These are phyloP conservation scores for Gleditsia sinensis DNA, from an alignment of 306 rosid genomes.

Conservation along the genomic window DNA sequence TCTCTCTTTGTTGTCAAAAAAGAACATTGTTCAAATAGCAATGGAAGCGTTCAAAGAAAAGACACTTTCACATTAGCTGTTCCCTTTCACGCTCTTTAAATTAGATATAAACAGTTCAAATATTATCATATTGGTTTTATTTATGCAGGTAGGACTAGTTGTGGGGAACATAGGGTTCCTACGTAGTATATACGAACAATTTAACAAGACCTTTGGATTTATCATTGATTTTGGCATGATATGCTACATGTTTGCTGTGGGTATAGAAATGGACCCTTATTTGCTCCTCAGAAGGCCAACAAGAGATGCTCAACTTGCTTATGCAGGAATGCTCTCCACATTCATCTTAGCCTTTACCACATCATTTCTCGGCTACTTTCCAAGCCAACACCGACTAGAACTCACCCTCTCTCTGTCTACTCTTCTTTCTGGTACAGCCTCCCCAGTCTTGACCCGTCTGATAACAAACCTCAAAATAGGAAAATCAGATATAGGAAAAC, in stretches of 20 bases:
- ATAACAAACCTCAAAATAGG: constrained; percentile 76
- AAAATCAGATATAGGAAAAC: constrained; percentile 85
- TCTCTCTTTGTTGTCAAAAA: background rate
- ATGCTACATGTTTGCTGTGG: constrained; percentile 89
- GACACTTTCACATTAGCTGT: too few relatives aligned
- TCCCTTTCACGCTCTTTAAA: too few relatives aligned
- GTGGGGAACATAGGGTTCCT: constrained; percentile 66
- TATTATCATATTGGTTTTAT: background rate
- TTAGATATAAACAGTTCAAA: too few relatives aligned
- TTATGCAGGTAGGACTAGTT: constrained; percentile 69
- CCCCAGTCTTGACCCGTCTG: constrained; percentile 80
- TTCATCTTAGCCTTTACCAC: constrained; percentile 47
- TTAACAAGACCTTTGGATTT: constrained; percentile 53
- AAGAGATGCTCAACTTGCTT: constrained; percentile 73
- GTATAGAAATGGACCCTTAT: constrained; percentile 91
- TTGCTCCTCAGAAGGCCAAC: constrained; percentile 56
- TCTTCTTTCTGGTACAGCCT: constrained; percentile 76
- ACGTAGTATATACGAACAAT: constrained; percentile 33
- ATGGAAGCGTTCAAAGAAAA: too few relatives aligned
- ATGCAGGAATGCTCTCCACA: constrained; percentile 64
- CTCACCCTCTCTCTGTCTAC: constrained; percentile 62
- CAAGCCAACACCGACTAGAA: constrained; percentile 4
- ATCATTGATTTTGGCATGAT: constrained; percentile 86
- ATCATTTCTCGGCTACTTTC: constrained; percentile 47
- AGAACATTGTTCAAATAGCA: background rate